These are phyloP conservation scores for Metarhizium anisopliae DNA, from an alignment of 2,329 filamentous ascomycete genomes.

Conservation along the genomic window DNA sequence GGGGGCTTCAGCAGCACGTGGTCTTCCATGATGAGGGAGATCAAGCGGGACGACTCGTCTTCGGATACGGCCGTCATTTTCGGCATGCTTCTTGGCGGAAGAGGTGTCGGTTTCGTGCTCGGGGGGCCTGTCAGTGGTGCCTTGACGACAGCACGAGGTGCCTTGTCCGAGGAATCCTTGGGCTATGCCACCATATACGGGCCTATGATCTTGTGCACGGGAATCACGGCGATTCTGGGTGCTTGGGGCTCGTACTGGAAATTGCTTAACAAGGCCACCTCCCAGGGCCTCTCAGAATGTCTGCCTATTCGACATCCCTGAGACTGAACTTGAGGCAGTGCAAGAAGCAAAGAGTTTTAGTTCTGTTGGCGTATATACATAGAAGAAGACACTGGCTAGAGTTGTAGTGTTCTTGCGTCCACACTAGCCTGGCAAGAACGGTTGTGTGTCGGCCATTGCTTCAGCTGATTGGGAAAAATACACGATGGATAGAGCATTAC, in stretches of 20 bases:
- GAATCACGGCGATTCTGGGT: constrained; percentile 20
- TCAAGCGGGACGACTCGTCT: not conserved
- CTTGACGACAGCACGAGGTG: constrained; percentile 12
- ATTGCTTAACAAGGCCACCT: not conserved
- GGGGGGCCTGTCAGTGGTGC: constrained; percentile 20
- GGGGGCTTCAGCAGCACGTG: too few relatives aligned
- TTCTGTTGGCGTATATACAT: too few relatives aligned
- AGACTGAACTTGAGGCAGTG: too few relatives aligned
- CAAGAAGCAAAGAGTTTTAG: constrained; percentile 5
- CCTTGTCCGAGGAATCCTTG: too few relatives aligned
- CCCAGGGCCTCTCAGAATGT: not conserved
- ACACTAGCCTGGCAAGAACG: too few relatives aligned
- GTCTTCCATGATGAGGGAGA: too few relatives aligned
- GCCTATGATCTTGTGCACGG: constrained; percentile 10
- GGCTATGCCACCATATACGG: too few relatives aligned
- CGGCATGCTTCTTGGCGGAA: constrained; percentile 21
- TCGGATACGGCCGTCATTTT: constrained; percentile 21
- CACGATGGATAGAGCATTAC: too few relatives aligned
- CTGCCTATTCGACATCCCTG: not conserved
- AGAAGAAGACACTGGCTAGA: too few relatives aligned
- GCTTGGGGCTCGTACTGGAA: constrained; percentile 29
- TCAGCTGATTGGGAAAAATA: too few relatives aligned
- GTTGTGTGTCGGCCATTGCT: too few relatives aligned
- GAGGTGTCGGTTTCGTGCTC: constrained; percentile 19
- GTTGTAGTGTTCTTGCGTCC: too few relatives aligned